Evolutionary conservation across 352 stramenopile genomes (phyloP).

Genomic region (Aphanomyces stellatus): DNA sequence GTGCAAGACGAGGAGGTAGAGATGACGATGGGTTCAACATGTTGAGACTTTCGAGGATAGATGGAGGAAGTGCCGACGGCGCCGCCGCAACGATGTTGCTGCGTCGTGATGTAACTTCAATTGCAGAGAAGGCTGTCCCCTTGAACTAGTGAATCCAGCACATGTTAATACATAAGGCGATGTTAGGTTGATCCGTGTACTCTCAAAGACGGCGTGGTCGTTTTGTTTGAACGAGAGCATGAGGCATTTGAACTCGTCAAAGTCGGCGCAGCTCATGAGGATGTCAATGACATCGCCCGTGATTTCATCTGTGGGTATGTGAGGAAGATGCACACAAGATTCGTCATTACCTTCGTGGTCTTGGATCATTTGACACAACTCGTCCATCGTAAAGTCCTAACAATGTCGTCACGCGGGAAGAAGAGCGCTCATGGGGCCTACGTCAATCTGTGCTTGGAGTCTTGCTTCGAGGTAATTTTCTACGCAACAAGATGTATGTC

Average conservation of each 20-base stretch:
- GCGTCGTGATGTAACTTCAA: not conserved
- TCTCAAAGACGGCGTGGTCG: conserved; percentile 65
- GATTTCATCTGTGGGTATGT: conserved; percentile 45
- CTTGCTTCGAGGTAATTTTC: conserved; percentile 63
- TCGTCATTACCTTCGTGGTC: conserved; percentile 74
- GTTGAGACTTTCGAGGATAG: not conserved
- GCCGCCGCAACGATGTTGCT: not conserved
- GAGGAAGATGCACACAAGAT: not conserved
- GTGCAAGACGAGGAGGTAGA: not conserved
- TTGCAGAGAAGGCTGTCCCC: conserved; percentile 7
- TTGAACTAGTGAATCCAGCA: not conserved
- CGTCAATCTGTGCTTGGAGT: conserved; percentile 54
- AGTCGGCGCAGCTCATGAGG: conserved; percentile 69
- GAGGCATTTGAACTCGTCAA: conserved; percentile 83
- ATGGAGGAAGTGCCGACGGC: not conserved
- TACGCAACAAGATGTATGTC: too few species aligned
- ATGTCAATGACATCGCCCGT: conserved; percentile 70
- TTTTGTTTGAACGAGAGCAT: conserved; percentile 85
- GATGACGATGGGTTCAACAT: not conserved
- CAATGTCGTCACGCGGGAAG: too few species aligned
- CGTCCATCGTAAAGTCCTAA: conserved; percentile 81
- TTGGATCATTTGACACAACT: conserved; percentile 70
- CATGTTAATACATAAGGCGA: not conserved
- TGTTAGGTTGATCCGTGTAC: not conserved
- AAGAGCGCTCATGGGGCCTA: too few species aligned